Evolutionary conservation across 2,329 filamentous ascomycete genomes (phyloP), one percentile per base, ranked within the genome.

Genomic region (Drechslerella dactyloides): DNA sequence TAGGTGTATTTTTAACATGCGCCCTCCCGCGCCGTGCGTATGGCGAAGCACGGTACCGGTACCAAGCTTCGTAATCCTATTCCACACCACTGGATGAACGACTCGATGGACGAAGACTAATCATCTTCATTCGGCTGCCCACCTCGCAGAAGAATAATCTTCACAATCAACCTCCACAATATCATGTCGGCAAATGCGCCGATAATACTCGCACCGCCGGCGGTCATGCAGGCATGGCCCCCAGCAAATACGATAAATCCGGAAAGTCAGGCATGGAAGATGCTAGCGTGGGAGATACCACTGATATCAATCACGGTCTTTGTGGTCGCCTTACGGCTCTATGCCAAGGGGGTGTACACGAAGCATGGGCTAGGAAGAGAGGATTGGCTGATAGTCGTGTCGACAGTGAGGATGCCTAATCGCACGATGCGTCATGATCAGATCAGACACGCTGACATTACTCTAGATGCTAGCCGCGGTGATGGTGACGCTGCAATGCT

Each of bases 171-270:
- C 13, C 10, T 23, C 50, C 23, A 19, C 21, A 13, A 51, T 24
- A 46, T 24, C 24, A 42, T 51, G 42, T 19, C 24, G 17, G 56
- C 56, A 50, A 30, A 50, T 44, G 35, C 40, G 46, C 42, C 23
- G 17, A 50, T 70, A 33, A 50, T 60, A 27, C 65, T 69, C 54
- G 66, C 59, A 42, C 69, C 69, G n/a, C 57, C 55, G 10, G 51
- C 53, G 69, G 69, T 73, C 62, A 56, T 73, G 62, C 60, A 57
- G 60, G 62, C 60, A 58, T 73, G 69, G 69, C 69, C 69, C 15
- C 27, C 27, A 50, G 48, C 69, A 44, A 73, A 73, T 40, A 51
- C 33, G 53, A 56, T n/a, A 60, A 62, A 73, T 40, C 69, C 69
- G 37, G 61, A 65, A 30, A 66, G 51, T 40, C 60, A 66, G 19